Conservation (phyloP, 2,329 filamentous ascomycete genomes). For the Fusarium sp. region DNA sequence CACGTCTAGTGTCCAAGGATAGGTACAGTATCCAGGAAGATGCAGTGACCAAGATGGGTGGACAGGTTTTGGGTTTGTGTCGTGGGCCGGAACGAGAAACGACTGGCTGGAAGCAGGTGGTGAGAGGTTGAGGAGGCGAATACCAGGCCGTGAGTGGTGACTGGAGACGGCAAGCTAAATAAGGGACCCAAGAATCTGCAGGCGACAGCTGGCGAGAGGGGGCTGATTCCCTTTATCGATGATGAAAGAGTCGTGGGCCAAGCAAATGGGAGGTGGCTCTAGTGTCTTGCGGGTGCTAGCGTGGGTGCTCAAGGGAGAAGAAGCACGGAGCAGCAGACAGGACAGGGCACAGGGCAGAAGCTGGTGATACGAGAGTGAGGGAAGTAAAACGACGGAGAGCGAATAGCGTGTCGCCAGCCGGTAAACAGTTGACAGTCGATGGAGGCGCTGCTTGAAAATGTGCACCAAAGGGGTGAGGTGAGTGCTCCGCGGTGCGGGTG, state of each 20-base stretch:
- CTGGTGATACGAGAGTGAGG: slow-evolving; percentile 30
- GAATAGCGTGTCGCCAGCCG: slow-evolving; percentile 16
- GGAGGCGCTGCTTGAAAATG: slow-evolving; percentile 21
- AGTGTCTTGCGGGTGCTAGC: slow-evolving; percentile 12
- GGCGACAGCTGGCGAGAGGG: slow-evolving; percentile 35
- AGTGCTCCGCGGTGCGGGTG: neutral
- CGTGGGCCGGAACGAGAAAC: slow-evolving; percentile 32
- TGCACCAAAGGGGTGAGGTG: neutral
- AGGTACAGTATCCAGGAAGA: slow-evolving; percentile 21
- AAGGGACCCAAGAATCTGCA: slow-evolving; percentile 34
- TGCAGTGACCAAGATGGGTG: slow-evolving; percentile 34
- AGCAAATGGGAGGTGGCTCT: slow-evolving; percentile 37
- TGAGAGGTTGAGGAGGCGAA: slow-evolving; percentile 38
- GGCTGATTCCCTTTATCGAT: slow-evolving; percentile 44
- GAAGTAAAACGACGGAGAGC: slow-evolving; percentile 21
- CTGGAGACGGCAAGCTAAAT: slow-evolving; percentile 26
- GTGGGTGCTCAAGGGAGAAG: slow-evolving; percentile 22
- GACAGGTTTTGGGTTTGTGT: slow-evolving; percentile 37
- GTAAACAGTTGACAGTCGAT: slow-evolving; percentile 26
- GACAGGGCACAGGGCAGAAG: slow-evolving; percentile 13
- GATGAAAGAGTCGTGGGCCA: slow-evolving; percentile 43
- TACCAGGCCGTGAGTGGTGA: slow-evolving; percentile 33
- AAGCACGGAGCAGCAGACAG: slow-evolving; percentile 7
- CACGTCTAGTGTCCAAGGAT: slow-evolving; percentile 40
- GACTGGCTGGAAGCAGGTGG: slow-evolving; percentile 38